Evolutionary conservation across 352 stramenopile species (phyloP).

Genomic region (Pythium sp.): DNA sequence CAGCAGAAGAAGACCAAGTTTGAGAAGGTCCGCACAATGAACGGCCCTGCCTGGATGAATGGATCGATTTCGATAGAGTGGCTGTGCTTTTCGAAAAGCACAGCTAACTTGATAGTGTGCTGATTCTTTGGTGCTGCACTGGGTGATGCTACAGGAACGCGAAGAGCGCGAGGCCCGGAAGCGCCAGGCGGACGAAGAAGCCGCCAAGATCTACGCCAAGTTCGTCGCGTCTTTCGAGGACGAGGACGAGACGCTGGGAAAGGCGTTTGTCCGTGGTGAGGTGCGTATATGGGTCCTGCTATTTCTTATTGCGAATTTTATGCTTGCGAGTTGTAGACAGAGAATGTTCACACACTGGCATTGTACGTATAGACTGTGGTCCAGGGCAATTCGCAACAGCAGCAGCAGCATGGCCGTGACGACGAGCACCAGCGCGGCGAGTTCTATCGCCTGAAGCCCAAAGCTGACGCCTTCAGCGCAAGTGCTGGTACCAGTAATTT

Average conservation of each 20-base stretch:
- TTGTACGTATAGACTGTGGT: constrained; percentile 7
- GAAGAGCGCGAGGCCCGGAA: constrained; percentile 84
- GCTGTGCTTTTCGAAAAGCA: neutral
- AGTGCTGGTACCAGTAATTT: neutral
- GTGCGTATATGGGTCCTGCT: constrained; percentile 5
- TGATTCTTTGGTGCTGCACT: neutral
- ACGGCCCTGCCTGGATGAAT: neutral
- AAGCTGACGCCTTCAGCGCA: neutral
- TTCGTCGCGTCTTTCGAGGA: constrained; percentile 90
- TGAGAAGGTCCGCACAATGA: constrained; percentile 46
- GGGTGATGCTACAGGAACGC: constrained; percentile 32
- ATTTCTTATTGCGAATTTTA: too few relatives aligned
- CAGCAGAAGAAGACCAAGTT: constrained; percentile 88
- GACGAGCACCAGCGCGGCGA: constrained; percentile 10
- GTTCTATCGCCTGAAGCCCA: constrained; percentile 40
- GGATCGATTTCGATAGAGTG: neutral
- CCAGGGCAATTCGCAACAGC: constrained; percentile 1
- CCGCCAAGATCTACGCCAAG: constrained; percentile 83
- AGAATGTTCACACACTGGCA: neutral
- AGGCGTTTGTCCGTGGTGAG: constrained; percentile 56
- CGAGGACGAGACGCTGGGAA: constrained; percentile 55
- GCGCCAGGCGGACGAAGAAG: constrained; percentile 80
- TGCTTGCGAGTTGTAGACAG: too few relatives aligned
- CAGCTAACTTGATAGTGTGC: neutral
- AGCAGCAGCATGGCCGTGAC: neutral